These are phyloP conservation scores for Talaromyces funiculosus DNA, from an alignment of 2,329 filamentous ascomycete species.

Conservation along the genomic window DNA sequence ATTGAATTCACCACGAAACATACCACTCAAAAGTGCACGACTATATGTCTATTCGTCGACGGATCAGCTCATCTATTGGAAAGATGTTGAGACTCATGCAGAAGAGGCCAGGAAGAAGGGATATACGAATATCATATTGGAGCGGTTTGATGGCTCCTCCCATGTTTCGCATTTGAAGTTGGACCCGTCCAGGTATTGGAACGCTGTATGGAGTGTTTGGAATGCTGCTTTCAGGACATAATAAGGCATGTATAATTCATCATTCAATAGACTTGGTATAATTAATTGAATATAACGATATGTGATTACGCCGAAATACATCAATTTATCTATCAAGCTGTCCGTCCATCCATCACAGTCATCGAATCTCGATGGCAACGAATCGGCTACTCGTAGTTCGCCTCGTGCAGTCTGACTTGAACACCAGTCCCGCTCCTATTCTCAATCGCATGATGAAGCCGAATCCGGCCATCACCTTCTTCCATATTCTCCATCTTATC, in stretches of 20 bases:
- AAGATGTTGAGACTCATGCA: neutral
- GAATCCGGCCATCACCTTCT: conserved; percentile 12
- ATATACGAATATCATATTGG: neutral
- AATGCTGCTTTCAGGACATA: neutral
- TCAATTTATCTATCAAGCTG: neutral
- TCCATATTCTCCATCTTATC: conserved; percentile 14
- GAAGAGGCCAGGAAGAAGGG: neutral
- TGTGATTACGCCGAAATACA: neutral
- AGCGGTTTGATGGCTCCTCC: conserved; percentile 5
- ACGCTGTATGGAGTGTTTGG: conserved; percentile 8
- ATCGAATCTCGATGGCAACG: neutral
- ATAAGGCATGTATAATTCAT: neutral
- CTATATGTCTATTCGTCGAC: conserved; percentile 8
- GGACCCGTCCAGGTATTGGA: conserved; percentile 8
- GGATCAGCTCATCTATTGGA: conserved; percentile 1
- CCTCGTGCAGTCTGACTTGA: conserved; percentile 10
- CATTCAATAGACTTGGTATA: neutral
- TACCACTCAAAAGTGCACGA: neutral
- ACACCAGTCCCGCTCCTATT: conserved; percentile 14
- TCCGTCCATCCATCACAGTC: neutral
- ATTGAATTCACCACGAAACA: neutral
- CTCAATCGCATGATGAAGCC: conserved; percentile 14
- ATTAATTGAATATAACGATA: too few relatives aligned
- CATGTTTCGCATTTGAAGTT: conserved; percentile 8
- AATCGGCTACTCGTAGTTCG: conserved; percentile 1